phyloP scores from a whole-genome alignment of 345 rosid genomes.

The Angophora floribunda region DNA sequence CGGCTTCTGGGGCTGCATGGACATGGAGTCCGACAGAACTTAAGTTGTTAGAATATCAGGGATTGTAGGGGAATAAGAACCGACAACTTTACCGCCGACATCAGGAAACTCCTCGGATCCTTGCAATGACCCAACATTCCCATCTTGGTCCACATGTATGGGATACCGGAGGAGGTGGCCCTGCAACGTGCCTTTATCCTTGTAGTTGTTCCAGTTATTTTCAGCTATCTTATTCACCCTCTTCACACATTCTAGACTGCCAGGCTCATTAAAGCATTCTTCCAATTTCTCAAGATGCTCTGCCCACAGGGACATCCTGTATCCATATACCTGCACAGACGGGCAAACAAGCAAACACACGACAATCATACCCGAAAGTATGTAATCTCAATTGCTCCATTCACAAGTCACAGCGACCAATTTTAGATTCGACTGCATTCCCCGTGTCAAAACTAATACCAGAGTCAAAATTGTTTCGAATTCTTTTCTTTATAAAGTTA shows the following conservation, averaged over 20 bases:
- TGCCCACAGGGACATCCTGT: conserved; percentile 89
- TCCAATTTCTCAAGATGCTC: conserved; percentile 66
- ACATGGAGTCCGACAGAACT: background rate
- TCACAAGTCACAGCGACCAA: background rate
- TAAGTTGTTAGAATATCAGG: conserved; percentile 78
- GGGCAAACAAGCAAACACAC: background rate
- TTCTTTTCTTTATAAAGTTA: background rate
- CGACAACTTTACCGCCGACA: conserved; percentile 76
- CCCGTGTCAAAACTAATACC: background rate
- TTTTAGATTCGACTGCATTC: background rate
- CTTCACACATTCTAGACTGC: conserved; percentile 49
- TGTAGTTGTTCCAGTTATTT: conserved; percentile 62
- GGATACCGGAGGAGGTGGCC: conserved; percentile 96
- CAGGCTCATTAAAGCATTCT: conserved; percentile 30
- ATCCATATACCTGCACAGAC: conserved; percentile 60
- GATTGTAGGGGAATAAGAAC: conserved; percentile 39
- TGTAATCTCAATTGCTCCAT: background rate
- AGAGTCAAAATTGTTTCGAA: background rate
- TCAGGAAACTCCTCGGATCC: conserved; percentile 76
- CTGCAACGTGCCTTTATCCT: conserved; percentile 19
- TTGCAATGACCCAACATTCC: conserved; percentile 47
- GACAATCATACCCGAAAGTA: background rate
- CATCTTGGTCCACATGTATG: conserved; percentile 43
- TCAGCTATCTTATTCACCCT: conserved; percentile 46
- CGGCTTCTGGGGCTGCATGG: background rate